Base-by-base conservation (phyloP, 2,329 filamentous ascomycete genomes). In the Paraconiothyrium brasiliense region DNA sequence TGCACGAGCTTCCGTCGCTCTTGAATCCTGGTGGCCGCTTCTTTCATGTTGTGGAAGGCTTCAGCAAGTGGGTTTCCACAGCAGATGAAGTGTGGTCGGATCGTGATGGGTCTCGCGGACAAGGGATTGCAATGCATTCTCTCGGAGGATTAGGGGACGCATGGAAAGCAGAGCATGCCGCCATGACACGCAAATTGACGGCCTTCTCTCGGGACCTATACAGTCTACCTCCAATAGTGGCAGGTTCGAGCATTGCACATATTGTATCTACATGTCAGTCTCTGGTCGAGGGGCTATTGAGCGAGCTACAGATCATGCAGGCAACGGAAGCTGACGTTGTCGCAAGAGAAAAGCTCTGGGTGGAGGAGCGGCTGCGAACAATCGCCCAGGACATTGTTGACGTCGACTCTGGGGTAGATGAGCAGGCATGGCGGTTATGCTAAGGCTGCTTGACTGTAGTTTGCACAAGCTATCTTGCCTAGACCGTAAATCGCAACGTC, bases 1-100 rank as follows among this genome's bases (percentile, higher is more conserved):
- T 80, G 2, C 71, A 77, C 39, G 77, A 81, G 57, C 67, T 79
- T 16, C 75, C 73, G 16, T 71, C 70, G 2, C 60, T 79, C 34
- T 61, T 76, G 9, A 72, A 78, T 46, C 47, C 67, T 27, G 73
- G 73, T 22, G 78, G 78, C 8, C 73, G 78, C 7, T 71, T 75
- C 30, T 65, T 67, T 32, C 70, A 70, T 20, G 67, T 76, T 14
- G 67, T 73, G 16, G 65, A 60, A 46, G 69, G 69, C 0, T 80
- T 80, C 54, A 69, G 73, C 51, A 64, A 58, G 9, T 80, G 78
- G 78, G 58, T 72, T 8, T 58, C 48, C 8, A 59, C 67, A 59
- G 73, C 78, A n/a, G 68, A 75, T 50, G 64, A 73, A 30, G 60
- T 76, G 13, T 73, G 71, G 65, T 58, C 61, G 24, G 64, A 62